These are phyloP conservation scores for Komagataella pseudopastoris DNA, from an alignment of 805 yeast genomes.

Conservation along the genomic window DNA sequence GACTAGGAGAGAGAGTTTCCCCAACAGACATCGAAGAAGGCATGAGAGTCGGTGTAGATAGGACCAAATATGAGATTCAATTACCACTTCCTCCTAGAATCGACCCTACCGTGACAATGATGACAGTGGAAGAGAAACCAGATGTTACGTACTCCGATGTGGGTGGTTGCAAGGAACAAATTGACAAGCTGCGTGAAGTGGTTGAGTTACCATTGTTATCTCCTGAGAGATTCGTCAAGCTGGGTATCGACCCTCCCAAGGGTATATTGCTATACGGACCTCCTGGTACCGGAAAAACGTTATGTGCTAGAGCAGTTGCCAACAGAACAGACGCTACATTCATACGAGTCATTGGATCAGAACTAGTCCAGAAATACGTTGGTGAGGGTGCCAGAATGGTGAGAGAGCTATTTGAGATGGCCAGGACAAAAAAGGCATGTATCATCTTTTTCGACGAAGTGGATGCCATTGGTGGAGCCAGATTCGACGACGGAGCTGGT, in stretches of 20 bases:
- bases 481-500: constrained; percentile 99
- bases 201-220: constrained; percentile 88
- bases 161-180: constrained; percentile 98
- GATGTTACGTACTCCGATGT: constrained; percentile 97
- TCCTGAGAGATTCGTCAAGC: constrained; percentile 92
- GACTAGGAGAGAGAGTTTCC: constrained; percentile 89
- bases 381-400: constrained; percentile 99
- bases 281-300: constrained; percentile 97
- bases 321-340: constrained; percentile 98
- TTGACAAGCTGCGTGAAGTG: constrained; percentile 91
- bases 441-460: constrained; percentile 96
- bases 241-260: constrained; percentile 98
- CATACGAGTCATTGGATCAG: constrained; percentile 96
- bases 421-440: constrained; percentile 95
- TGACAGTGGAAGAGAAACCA: constrained; percentile 99
- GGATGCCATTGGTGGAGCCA: constrained; percentile 99
- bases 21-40: constrained; percentile 99
- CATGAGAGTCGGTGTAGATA: constrained; percentile 98
- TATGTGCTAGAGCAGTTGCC: constrained; percentile 98
- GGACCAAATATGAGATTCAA: constrained; percentile 94
- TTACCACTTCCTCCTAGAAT: constrained; percentile 95
- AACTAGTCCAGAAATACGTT: constrained; percentile 93
- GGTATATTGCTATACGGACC: constrained; percentile 96
- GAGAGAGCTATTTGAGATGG: constrained; percentile 97
- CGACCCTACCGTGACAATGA: constrained; percentile 97